Evolutionary conservation across 768 basidiomycete genomes (phyloP).

Genomic region (Tylopilus subfusipes): DNA sequence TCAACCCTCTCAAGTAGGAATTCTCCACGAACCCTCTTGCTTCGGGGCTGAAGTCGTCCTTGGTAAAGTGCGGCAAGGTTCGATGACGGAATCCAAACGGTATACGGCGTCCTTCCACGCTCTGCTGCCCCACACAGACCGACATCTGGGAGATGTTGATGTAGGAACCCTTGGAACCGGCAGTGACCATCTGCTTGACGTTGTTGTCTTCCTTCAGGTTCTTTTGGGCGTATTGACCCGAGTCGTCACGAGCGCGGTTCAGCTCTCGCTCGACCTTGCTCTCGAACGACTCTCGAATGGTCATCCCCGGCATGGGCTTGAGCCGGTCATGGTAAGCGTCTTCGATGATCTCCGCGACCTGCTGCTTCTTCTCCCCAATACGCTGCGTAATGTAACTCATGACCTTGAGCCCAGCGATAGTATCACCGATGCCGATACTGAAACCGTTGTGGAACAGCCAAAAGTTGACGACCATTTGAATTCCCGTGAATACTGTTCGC

Average conservation of each 20-base stretch:
- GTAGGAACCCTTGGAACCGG: slow-evolving; percentile 97
- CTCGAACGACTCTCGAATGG: slow-evolving; percentile 98
- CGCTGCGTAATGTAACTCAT: slow-evolving; percentile 84
- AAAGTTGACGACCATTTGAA: slow-evolving; percentile 95
- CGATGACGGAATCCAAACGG: slow-evolving; percentile 98
- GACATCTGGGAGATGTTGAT: slow-evolving; percentile 99
- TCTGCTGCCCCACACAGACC: slow-evolving; percentile 97
- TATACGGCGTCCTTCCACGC: slow-evolving; percentile 96
- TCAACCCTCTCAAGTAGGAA: slow-evolving; percentile 93
- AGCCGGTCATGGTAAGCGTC: slow-evolving; percentile 83
- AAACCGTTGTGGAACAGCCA: slow-evolving; percentile 99
- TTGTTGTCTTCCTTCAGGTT: slow-evolving; percentile 99
- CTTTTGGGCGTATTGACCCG: slow-evolving; percentile 96
- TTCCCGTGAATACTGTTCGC: slow-evolving; percentile 83
- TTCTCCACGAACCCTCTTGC: slow-evolving; percentile 99
- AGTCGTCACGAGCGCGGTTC: slow-evolving; percentile 91
- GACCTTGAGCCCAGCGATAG: slow-evolving; percentile 86
- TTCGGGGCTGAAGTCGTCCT: slow-evolving; percentile 98
- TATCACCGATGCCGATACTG: slow-evolving; percentile 98
- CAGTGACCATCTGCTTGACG: slow-evolving; percentile 99
- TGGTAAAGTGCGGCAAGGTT: slow-evolving; percentile 94
- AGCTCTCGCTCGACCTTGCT: slow-evolving; percentile 86
- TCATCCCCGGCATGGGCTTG: slow-evolving; percentile 95
- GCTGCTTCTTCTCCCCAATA: slow-evolving; percentile 75
- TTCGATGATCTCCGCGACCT: slow-evolving; percentile 75